A percentile compares a stretch with the other conserved stretches of the same genome.
Conservation (phyloP, 2,329 filamentous ascomycete species). For the Pyrenochaeta sp. region DNA sequence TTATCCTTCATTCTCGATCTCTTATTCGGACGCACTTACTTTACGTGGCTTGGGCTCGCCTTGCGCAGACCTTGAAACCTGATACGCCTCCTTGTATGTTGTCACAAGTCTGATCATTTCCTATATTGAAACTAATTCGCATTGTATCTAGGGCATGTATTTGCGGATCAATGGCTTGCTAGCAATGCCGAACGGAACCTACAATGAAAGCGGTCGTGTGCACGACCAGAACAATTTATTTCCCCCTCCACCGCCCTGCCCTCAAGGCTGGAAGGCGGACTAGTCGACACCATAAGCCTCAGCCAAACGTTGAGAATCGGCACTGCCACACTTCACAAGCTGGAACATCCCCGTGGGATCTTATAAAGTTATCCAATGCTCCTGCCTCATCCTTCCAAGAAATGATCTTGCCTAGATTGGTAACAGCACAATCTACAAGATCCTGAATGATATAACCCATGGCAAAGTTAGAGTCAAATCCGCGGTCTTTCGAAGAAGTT, state of each 20-base stretch:
- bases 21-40: constrained; percentile 1
- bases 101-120: neutral
- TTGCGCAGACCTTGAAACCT: neutral
- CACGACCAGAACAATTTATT: neutral
- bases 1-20: constrained; percentile 1
- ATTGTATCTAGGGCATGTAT: neutral
- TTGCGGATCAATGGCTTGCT: neutral
- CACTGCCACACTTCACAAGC: neutral
- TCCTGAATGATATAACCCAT: neutral
- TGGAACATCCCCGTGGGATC: constrained; percentile 1
- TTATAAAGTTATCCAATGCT: neutral
- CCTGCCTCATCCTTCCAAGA: neutral
- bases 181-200: neutral
- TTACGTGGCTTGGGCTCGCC: constrained; percentile 4
- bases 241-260: neutral
- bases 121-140: neutral
- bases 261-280: constrained; percentile 2
- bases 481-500: neutral
- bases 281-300: constrained; percentile 3
- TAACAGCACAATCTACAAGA: neutral
- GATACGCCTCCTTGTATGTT: constrained; percentile 1
- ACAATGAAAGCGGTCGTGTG: neutral
- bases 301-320: neutral
- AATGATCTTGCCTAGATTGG: neutral
- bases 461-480: neutral